Base-by-base conservation (phyloP, 768 basidiomycete species). In the Psilocybe sp. region DNA sequence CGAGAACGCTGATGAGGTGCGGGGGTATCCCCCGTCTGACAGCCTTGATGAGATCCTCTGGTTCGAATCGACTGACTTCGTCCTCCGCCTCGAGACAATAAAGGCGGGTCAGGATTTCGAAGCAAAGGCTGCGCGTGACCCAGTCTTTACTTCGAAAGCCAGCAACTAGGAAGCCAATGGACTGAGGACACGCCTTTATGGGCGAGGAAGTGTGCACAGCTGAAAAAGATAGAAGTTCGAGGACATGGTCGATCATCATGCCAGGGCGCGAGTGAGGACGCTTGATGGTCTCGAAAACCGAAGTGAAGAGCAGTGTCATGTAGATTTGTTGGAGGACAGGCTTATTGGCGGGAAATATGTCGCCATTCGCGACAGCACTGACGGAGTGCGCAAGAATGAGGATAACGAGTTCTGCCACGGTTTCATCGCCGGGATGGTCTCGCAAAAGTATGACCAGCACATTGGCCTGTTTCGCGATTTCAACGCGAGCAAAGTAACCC, bases 121-220 rank as follows among this genome's bases (percentile, higher is more conserved):
- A 70, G 12, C 77, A 82, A 1, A 64, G 64, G 59, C 73, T 77
- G 5, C 82, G 78, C 2, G 66, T 71, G 32, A 73, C 69, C 65
- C 83, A 75, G 60, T 85, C 81, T 32, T 68, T 67, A 63, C 78
- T 78, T 38, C 82, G 75, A 31, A 85, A 62, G 19, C 75, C 76
- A 0, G 82, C 78, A 15, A 83, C 75, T 13, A 87, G 68, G 46
- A 82, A 74, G n/a, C 70, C 68, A 12, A 76, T 63, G 45, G 77
- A 65, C 1, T 71, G 60, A 1, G 77, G 75, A 31, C 72, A 70
- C 0, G 67, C 66, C 47, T 74, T 66, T 62, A 73, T 79, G 0
- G 76, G 71, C 19, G 69, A 60, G 14, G 74, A 59, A 42, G 72
- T 78, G 50, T 81, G 71, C 14, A 76, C 59, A 0, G 76, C 74